Evolutionary conservation across 768 basidiomycete species (phyloP).

Genomic region (Boletellus ananas): DNA sequence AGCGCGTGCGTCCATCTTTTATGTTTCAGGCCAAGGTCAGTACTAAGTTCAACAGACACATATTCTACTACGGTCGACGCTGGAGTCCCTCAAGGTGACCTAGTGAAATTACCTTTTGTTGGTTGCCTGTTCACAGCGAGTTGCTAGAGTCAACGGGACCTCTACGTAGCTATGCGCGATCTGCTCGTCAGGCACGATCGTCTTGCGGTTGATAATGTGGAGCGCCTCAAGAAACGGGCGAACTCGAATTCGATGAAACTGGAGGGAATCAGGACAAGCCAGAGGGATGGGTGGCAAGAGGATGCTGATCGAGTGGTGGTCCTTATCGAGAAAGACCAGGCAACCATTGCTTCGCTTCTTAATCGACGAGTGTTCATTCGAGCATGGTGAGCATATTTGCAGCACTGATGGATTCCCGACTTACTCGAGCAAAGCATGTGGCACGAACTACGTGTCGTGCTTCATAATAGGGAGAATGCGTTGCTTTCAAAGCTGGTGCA

Average conservation of each 20-base stretch:
- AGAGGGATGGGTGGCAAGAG: slow-evolving; percentile 82
- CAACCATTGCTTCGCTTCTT: slow-evolving; percentile 68
- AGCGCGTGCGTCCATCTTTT: slow-evolving; percentile 48
- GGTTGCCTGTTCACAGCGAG: slow-evolving; percentile 8
- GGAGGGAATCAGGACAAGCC: slow-evolving; percentile 62
- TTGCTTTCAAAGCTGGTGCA: slow-evolving; percentile 72
- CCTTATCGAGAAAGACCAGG: slow-evolving; percentile 82
- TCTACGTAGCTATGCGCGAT: slow-evolving; percentile 85
- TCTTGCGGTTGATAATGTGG: slow-evolving; percentile 85
- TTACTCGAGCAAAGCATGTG: slow-evolving; percentile 61
- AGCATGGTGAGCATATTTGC: slow-evolving; percentile 56
- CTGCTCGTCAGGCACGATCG: slow-evolving; percentile 84
- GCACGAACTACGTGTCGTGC: slow-evolving; percentile 90
- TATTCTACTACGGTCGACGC: slow-evolving; percentile 57
- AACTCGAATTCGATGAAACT: slow-evolving; percentile 73
- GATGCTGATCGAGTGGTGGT: slow-evolving; percentile 75
- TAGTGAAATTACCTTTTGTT: not conserved
- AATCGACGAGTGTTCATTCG: slow-evolving; percentile 83
- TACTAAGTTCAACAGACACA: slow-evolving; percentile 47
- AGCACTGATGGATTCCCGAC: not conserved
- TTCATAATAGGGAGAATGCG: slow-evolving; percentile 87
- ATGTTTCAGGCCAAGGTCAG: not conserved
- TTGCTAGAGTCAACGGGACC: slow-evolving; percentile 68
- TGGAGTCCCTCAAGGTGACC: slow-evolving; percentile 73
- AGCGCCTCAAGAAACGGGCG: slow-evolving; percentile 82